These are phyloP conservation scores for Saururus chinensis DNA, from an alignment of 164 flowering plant species.

Conservation along the genomic window DNA sequence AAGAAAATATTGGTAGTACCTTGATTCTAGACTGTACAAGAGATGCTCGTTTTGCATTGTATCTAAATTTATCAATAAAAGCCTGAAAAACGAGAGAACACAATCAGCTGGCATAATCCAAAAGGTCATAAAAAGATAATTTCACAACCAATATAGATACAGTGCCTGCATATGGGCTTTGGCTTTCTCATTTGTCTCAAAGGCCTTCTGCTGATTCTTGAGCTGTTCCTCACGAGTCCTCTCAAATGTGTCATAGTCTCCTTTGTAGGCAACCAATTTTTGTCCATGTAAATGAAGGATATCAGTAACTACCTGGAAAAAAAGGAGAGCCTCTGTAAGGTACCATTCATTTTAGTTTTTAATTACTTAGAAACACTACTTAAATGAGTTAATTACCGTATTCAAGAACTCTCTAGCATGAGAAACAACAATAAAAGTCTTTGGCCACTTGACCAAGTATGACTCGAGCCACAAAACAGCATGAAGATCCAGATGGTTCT, in stretches of 20 bases:
- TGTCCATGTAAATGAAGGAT: slow-evolving; percentile 85
- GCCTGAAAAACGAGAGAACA: slow-evolving; percentile 35
- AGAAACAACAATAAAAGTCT: slow-evolving; percentile 94
- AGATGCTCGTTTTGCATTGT: slow-evolving; percentile 96
- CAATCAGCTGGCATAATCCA: slow-evolving; percentile 3
- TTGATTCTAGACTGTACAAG: slow-evolving; percentile 99
- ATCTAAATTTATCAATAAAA: slow-evolving; percentile 93
- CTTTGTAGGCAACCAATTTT: slow-evolving; percentile 64
- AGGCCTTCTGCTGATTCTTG: slow-evolving; percentile 83
- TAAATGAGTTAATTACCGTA: slow-evolving; percentile 44
- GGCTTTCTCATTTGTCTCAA: slow-evolving; percentile 75
- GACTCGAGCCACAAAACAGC: slow-evolving; percentile 96
- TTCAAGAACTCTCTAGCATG: slow-evolving; percentile 99
- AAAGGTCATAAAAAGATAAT: neutral
- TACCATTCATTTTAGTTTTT: neutral
- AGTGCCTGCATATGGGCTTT: slow-evolving; percentile 96
- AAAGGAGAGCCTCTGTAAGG: neutral
- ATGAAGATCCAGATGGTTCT: slow-evolving; percentile 99
- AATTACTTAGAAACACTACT: neutral
- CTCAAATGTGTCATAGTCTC: slow-evolving; percentile 93
- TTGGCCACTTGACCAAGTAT: slow-evolving; percentile 90
- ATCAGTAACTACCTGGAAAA: slow-evolving; percentile 90
- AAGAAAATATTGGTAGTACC: slow-evolving; percentile 26
- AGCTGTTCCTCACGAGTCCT: slow-evolving; percentile 77
- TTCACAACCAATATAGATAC: neutral